phyloP scores from a whole-genome alignment of 176 grass and related monocot species.

The Rhynchospora pubera region DNA sequence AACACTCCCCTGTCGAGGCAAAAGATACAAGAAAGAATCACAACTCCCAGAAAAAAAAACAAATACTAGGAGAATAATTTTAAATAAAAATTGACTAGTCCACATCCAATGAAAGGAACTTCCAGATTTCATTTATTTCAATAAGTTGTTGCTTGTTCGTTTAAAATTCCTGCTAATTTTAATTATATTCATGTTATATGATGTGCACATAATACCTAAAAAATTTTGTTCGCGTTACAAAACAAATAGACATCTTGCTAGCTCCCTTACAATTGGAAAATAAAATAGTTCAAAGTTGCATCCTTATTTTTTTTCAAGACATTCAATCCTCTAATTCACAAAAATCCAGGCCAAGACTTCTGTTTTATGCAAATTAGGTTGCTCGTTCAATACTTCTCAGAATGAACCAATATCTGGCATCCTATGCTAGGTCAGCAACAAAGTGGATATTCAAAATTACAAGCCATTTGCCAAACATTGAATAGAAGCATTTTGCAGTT shows the following conservation, averaged over 20 bases:
- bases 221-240: neutral
- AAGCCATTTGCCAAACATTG: neutral
- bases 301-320: neutral
- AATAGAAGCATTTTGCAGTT: neutral
- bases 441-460: neutral
- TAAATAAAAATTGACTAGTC: neutral
- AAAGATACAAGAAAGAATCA: neutral
- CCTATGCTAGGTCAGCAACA: neutral
- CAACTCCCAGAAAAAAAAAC: neutral
- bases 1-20: neutral
- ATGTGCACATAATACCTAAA: neutral
- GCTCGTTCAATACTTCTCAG: neutral
- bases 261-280: neutral
- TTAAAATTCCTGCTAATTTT: neutral
- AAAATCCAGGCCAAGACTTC: neutral
- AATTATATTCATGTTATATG: neutral
- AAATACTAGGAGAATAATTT: neutral
- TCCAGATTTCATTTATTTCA: neutral
- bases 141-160: neutral
- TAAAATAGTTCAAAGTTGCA: neutral
- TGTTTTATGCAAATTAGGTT: neutral
- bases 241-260: neutral
- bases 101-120: slow-evolving; percentile 10
- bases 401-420: neutral
- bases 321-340: neutral